Conservation (phyloP, 768 basidiomycete genomes). For the Kwoniella heveanensis region DNA sequence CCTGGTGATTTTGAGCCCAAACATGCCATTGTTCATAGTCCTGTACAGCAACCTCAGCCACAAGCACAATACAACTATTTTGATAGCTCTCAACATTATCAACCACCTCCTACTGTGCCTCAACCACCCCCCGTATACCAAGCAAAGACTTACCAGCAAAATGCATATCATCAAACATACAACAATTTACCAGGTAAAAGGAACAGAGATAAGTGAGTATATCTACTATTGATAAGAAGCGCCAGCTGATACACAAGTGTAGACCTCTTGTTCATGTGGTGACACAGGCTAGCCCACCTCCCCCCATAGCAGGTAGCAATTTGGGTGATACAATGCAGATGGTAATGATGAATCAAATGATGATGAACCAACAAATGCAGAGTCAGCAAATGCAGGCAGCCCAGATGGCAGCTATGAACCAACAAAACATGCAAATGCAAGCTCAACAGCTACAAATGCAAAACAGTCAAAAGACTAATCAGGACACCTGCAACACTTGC, state of each 20-base stretch:
- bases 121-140: neutral
- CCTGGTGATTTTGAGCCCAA: too few relatives aligned
- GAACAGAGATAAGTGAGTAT: conserved; percentile 10
- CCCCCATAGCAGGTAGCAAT: neutral
- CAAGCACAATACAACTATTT: neutral
- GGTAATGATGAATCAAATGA: conserved; percentile 48
- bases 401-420: conserved; percentile 38
- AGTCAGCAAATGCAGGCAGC: conserved; percentile 48
- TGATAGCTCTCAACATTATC: neutral
- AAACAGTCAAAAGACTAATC: neutral
- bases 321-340: conserved; percentile 36
- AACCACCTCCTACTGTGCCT: neutral
- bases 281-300: conserved; percentile 1
- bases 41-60: neutral
- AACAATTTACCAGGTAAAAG: neutral
- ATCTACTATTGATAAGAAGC: neutral
- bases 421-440: conserved; percentile 32
- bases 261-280: conserved; percentile 23
- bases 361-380: conserved; percentile 44
- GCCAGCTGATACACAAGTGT: conserved; percentile 6
- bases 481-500: neutral
- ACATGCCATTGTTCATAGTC: too few relatives aligned
- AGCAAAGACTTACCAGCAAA: neutral
- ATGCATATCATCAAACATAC: conserved; percentile 1
- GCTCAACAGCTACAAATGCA: conserved; percentile 30